Conservation (phyloP, 768 basidiomycete species). For the Phaeotremella skinneri region DNA sequence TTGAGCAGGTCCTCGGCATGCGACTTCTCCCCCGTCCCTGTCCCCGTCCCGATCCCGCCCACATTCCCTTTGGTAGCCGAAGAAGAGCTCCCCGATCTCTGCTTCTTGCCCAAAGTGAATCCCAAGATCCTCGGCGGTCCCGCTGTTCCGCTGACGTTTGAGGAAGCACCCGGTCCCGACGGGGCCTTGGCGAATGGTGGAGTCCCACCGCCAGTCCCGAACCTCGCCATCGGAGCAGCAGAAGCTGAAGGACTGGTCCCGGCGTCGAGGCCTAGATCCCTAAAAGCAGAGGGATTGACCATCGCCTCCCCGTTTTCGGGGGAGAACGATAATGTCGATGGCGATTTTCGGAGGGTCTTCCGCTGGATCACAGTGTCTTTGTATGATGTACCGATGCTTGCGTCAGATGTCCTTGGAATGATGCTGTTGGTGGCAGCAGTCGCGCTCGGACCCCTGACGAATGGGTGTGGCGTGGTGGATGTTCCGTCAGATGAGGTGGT, state of each 20-base stretch:
- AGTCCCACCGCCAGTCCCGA: background rate
- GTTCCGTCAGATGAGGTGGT: slow-evolving; percentile 18
- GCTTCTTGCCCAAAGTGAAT: slow-evolving; percentile 1
- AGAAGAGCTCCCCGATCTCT: background rate
- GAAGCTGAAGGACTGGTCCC: background rate
- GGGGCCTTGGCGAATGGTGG: background rate
- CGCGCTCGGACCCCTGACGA: too few species aligned
- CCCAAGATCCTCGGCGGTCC: background rate
- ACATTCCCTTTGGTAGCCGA: too few species aligned
- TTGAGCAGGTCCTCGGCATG: background rate
- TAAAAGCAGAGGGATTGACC: background rate
- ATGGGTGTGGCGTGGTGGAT: too few species aligned
- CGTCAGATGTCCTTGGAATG: background rate
- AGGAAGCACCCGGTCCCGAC: background rate
- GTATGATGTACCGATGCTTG: background rate
- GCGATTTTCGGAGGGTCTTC: background rate
- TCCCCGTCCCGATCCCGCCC: too few species aligned
- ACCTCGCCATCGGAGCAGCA: background rate
- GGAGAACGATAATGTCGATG: background rate
- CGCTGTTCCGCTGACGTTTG: too few species aligned
- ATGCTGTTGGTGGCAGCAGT: background rate
- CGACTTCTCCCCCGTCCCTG: background rate
- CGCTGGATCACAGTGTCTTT: background rate
- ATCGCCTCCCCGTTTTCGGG: background rate
- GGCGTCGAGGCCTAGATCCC: background rate